Base-by-base conservation (phyloP, 805 yeast genomes). In the Scheffersomyces stipitis region DNA sequence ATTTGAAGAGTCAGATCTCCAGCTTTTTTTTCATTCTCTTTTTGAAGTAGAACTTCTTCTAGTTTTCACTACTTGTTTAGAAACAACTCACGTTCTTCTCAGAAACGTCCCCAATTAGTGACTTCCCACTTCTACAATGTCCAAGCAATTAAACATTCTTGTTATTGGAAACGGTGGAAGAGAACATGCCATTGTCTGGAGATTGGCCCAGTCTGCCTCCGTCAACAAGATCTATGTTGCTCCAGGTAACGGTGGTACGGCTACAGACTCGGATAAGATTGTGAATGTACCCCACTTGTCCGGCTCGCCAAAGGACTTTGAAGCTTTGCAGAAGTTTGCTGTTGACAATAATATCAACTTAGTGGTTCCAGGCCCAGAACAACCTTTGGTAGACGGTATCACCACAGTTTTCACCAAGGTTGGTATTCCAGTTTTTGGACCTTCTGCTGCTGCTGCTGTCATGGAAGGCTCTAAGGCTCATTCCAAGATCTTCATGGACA, bases 321-420 rank as follows among this genome's bases (percentile, higher is more conserved):
- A 73, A 1, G 64, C 68, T 22, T 73, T 93, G 43, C 86, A 80
- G 38, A 67, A 80, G 40, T 90, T 90, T 62, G 96, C 97, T 4
- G 58, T 71, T 12, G 76, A 76, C 18, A 69, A 90, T 37, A 51
- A 75, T 4, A 75, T 93, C 36, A 75, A 71, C 34, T 70, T 93
- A 38, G 98, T 88, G 4, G 73, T 93, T 30, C 98, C 99, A 26
- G 99, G 99, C 23, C 99, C 99, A n/a, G 99, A 93, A 66, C 96
- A 89, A 66, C 98, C 99, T 26, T 73, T 95, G 44, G 97, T 95
- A 22, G 97, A 93, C 54, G 99, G 99, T 34, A 80, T 93, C 43
- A 62, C 90, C 18, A 62, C 81, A 13, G 69, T 69, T 36, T 89
- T 93, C 72, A 68, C 77, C 44, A 79, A 78, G 40, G 84, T 83